A percentile compares a stretch with the other conserved stretches of the same genome.
These are phyloP conservation scores for Theobroma cacao DNA, from an alignment of 345 rosid genomes.

Conservation along the genomic window DNA sequence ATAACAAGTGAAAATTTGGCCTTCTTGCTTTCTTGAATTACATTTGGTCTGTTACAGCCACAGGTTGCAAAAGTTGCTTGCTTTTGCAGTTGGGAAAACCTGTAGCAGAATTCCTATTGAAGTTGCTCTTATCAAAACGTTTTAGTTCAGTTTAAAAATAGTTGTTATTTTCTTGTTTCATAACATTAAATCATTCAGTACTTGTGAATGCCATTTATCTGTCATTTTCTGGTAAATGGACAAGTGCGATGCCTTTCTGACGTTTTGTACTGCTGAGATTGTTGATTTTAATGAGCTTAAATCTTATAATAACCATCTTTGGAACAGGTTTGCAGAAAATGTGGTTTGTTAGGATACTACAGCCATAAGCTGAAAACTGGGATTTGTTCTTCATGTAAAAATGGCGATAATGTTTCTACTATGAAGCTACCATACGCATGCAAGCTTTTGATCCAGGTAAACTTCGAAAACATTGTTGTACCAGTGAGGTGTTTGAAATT, in stretches of 20 bases:
- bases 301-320: conserved; percentile 3
- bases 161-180: not conserved
- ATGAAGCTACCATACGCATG: conserved; percentile 91
- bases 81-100: not conserved
- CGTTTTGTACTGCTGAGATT: not conserved
- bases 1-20: not conserved
- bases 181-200: not conserved
- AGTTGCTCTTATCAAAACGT: not conserved
- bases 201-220: not conserved
- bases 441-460: conserved; percentile 92
- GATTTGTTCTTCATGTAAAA: conserved; percentile 76
- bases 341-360: conserved; percentile 89
- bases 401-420: conserved; percentile 72
- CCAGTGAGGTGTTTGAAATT: not conserved
- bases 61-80: not conserved
- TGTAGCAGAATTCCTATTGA: not conserved
- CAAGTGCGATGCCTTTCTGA: not conserved
- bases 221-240: not conserved
- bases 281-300: not conserved
- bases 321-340: conserved; percentile 76
- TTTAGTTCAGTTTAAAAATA: not conserved
- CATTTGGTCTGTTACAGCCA: not conserved
- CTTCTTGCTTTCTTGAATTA: not conserved
- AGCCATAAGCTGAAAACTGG: conserved; percentile 73
- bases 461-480: not conserved